phyloP scores from a whole-genome alignment of 1,284 basidiomycete species.

The Ustilago sp. region DNA sequence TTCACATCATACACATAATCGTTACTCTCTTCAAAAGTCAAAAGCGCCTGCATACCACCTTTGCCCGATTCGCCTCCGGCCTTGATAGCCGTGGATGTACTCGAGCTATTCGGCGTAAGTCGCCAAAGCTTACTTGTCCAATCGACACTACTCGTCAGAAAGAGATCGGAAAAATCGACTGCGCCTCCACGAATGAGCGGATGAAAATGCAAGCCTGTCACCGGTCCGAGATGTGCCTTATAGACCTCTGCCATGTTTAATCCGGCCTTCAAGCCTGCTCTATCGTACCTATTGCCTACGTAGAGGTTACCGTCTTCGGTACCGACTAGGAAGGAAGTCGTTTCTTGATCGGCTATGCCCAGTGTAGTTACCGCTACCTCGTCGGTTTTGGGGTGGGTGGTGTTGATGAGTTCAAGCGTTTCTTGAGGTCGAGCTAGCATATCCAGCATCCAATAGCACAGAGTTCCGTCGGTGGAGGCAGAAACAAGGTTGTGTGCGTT shows the following conservation, averaged over 20 bases:
- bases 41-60: constrained; percentile 16
- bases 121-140: constrained; percentile 65
- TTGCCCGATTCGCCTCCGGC: not conserved
- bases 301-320: constrained; percentile 98
- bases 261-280: constrained; percentile 94
- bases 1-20: constrained; percentile 99
- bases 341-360: constrained; percentile 93
- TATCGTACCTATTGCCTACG: constrained; percentile 93
- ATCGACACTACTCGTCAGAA: constrained; percentile 75
- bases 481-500: constrained; percentile 97
- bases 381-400: constrained; percentile 71
- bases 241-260: constrained; percentile 88
- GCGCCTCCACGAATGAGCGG: constrained; percentile 71
- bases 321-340: constrained; percentile 93
- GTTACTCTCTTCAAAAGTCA: constrained; percentile 87
- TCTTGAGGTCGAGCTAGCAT: constrained; percentile 91
- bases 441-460: constrained; percentile 97
- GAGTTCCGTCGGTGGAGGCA: constrained; percentile 92
- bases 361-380: constrained; percentile 93
- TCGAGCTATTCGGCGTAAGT: constrained; percentile 15
- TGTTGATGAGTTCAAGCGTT: constrained; percentile 53
- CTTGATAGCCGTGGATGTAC: not conserved
- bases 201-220: constrained; percentile 94
- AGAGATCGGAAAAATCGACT: constrained; percentile 94
- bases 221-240: constrained; percentile 88